Base-by-base conservation (phyloP, 1,284 basidiomycete species). In the Cystobasidiaceae sp. region DNA sequence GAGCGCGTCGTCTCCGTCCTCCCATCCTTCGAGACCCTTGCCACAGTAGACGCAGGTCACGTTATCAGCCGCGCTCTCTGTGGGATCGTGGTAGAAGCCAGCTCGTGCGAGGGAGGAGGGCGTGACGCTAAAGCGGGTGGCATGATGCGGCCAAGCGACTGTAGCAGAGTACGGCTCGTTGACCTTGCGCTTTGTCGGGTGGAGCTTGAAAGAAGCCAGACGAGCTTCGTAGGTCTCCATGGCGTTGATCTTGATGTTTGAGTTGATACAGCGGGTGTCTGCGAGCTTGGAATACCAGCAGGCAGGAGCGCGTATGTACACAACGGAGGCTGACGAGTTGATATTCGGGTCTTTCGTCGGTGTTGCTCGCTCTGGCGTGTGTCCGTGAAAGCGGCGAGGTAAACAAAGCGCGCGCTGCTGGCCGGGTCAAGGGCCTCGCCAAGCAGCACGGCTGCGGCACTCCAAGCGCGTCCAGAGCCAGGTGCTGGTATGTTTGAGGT, bases 81-180 rank as follows among this genome's bases (percentile, higher is more conserved):
- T 68, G n/a, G 71, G 73, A 4, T 69, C 34, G 57, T 70, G 72
- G 57, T 72, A 75, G 66, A 74, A 72, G 66, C 74, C 74, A 23
- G 74, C 63, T 13, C 59, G 54, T 6, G 75, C 74, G 37, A 76
- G 71, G 6, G 66, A 44, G 21, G 57, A 17, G 0, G 74, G 73
- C 2, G 73, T 71, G 27, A 75, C 73, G 48, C 70, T 70, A 55
- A 49, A 58, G 4, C 21, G n/a, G 0, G 45, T 33, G 7, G 57
- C 50, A 30, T 63, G 60, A 33, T 62, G 60, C n/a, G 67, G 67
- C 67, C 67, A 68, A 1, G 30, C 51, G 3, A 33, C 13, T 8
- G 39, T 33, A 6, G 11, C n/a, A 23, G 61, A 21, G 32, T 59
- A 19, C 30, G 41, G 43, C 25, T 64, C 46, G 17, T 64, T 56